Evolutionary conservation across 305 asterid species (phyloP).

Genomic region (Euphrasia arctica): DNA sequence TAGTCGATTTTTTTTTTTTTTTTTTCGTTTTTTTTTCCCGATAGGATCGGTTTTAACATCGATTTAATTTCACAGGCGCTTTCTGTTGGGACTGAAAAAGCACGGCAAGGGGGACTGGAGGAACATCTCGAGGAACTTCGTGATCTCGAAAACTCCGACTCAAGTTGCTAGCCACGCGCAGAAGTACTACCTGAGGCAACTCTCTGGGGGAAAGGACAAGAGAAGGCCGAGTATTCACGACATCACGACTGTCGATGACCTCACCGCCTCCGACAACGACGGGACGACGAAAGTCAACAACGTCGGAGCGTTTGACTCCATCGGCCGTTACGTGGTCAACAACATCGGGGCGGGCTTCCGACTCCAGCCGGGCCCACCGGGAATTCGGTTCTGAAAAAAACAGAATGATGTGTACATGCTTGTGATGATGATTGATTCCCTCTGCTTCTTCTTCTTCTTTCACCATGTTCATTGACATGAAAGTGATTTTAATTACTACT

Average conservation of each 20-base stretch:
- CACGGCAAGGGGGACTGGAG: slow-evolving; percentile 91
- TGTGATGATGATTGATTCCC: background rate
- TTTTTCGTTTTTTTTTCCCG: background rate
- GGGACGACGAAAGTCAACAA: slow-evolving; percentile 23
- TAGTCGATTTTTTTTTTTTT: no score
- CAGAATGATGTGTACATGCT: background rate
- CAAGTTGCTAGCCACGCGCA: slow-evolving; percentile 98
- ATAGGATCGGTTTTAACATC: no score
- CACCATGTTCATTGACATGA: background rate
- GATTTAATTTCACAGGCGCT: slow-evolving; percentile 41
- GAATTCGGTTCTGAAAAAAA: background rate
- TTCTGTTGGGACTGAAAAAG: slow-evolving; percentile 65
- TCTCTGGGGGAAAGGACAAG: slow-evolving; percentile 73
- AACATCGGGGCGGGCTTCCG: background rate
- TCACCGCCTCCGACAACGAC: slow-evolving; percentile 14
- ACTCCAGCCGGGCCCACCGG: background rate
- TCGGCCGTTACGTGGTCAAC: slow-evolving; percentile 29
- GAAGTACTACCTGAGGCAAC: slow-evolving; percentile 71
- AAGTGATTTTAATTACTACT: background rate
- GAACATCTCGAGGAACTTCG: slow-evolving; percentile 62
- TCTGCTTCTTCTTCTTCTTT: background rate
- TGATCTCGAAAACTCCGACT: slow-evolving; percentile 74
- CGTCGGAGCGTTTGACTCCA: no score
- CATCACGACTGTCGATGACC: slow-evolving; percentile 48
- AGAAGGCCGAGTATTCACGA: slow-evolving; percentile 91